phyloP scores from a whole-genome alignment of 192 early-diverging fungal species.

The Haplosporangium gracile region DNA sequence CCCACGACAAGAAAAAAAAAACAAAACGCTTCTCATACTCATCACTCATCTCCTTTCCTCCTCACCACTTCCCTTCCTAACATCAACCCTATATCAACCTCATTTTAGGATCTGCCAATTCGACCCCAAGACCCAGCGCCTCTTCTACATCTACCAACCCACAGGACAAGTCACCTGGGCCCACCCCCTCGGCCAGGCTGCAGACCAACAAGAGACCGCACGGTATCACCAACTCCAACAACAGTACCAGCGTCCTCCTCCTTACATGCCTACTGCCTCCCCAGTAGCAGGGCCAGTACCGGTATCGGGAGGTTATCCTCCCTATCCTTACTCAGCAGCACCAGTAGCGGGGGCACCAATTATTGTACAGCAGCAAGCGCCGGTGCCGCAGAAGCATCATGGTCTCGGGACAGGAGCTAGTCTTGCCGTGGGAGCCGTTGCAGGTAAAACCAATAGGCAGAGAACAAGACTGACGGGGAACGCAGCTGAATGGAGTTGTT shows the following conservation, averaged over 20 bases:
- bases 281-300: neutral
- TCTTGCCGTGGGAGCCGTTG: neutral
- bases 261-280: neutral
- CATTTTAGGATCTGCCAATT: constrained; percentile 4
- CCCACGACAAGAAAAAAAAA: neutral
- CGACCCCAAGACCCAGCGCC: constrained; percentile 9
- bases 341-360: neutral
- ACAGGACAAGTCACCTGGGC: constrained; percentile 9
- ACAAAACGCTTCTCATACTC: neutral
- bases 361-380: constrained; percentile 2
- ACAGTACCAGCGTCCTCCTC: neutral
- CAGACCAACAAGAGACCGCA: constrained; percentile 3
- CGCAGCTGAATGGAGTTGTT: no score
- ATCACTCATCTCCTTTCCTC: neutral
- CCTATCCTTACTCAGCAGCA: neutral
- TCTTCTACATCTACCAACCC: constrained; percentile 10
- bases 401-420: neutral
- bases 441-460: neutral
- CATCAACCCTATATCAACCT: no score
- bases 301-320: neutral
- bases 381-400: neutral
- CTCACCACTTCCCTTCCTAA: neutral
- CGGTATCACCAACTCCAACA: constrained; percentile 5
- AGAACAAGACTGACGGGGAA: neutral
- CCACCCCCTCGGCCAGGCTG: constrained; percentile 5